Conservation (phyloP, 108 stramenopile species). For the Asterionellopsis glacialis region DNA sequence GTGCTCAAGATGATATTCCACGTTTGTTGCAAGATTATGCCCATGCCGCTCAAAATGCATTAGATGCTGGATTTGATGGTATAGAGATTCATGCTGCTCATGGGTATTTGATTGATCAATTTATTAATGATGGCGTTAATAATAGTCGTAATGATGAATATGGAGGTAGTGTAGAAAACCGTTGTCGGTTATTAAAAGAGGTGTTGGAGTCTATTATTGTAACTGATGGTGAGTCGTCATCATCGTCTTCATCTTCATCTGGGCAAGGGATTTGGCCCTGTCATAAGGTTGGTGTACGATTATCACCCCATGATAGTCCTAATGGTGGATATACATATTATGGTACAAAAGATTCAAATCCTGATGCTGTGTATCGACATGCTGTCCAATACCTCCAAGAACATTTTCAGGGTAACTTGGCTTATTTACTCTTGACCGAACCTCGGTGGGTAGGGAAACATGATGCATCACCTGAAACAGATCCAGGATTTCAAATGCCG, state of each 20-base stretch:
- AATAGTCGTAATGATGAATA: conserved; percentile 52
- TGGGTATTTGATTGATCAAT: conserved; percentile 60
- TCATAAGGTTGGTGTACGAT: conserved; percentile 52
- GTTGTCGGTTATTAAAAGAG: conserved; percentile 55
- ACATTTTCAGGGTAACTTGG: conserved; percentile 47
- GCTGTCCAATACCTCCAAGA: conserved; percentile 1
- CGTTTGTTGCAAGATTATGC: conserved; percentile 34
- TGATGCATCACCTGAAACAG: conserved; percentile 1
- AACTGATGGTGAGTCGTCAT: too few relatives aligned
- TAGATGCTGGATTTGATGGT: conserved; percentile 57
- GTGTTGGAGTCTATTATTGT: conserved; percentile 45
- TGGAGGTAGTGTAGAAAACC: conserved; percentile 62
- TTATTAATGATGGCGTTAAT: conserved; percentile 40
- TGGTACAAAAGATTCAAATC: conserved; percentile 54
- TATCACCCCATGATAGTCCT: conserved; percentile 36
- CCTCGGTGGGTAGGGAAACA: conserved; percentile 70
- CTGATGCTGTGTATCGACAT: too few relatives aligned
- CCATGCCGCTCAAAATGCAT: conserved; percentile 21
- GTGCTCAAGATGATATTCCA: conserved; percentile 36
- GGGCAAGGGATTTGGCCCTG: conserved; percentile 45
- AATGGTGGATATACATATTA: conserved; percentile 62
- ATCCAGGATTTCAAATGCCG: conserved; percentile 9
- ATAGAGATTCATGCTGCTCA: conserved; percentile 56
- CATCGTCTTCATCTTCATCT: too few relatives aligned
- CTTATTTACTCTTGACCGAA: conserved; percentile 72